Percentiles rank a stretch among this genome's conserved stretches.
These are phyloP conservation scores for Perilla frutescens DNA, from an alignment of 257 asterid genomes.

Conservation along the genomic window DNA sequence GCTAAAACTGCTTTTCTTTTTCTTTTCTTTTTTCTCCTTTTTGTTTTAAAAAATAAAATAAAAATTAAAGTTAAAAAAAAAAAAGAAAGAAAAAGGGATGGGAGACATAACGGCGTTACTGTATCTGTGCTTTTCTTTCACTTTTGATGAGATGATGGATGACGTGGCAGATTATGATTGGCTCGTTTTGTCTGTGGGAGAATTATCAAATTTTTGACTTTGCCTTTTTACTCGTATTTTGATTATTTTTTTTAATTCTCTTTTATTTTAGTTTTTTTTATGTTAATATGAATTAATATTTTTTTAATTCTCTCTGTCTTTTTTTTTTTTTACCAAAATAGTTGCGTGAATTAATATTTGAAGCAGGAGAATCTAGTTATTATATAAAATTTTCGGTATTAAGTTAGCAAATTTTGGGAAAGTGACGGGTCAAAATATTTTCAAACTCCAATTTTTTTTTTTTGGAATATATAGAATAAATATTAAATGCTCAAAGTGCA, in stretches of 20 bases:
- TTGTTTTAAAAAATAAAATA: slow-evolving; percentile 6
- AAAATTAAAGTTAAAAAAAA: slow-evolving; percentile 32
- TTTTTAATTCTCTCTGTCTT: too few relatives aligned
- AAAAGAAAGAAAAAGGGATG: slow-evolving; percentile 30
- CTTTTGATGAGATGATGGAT: slow-evolving; percentile 10
- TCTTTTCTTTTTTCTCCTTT: slow-evolving; percentile 25
- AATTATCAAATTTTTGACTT: background rate
- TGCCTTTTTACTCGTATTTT: background rate
- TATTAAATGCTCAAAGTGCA: background rate
- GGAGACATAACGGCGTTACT: slow-evolving; percentile 49
- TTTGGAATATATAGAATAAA: background rate
- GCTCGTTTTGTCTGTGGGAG: slow-evolving; percentile 2
- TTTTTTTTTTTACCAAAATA: too few relatives aligned
- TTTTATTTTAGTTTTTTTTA: background rate
- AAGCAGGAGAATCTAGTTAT: too few relatives aligned
- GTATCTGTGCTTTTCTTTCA: slow-evolving; percentile 16
- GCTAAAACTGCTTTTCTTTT: slow-evolving; percentile 47
- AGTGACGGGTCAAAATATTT: slow-evolving; percentile 1
- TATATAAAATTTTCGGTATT: background rate
- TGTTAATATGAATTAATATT: background rate
- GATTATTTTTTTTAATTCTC: background rate
- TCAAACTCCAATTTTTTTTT: background rate
- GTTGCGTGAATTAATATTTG: too few relatives aligned
- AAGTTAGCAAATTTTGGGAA: background rate
- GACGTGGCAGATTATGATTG: slow-evolving; percentile 31